Evolutionary conservation across 345 rosid genomes (phyloP).

Genomic region (Salix suchowensis): DNA sequence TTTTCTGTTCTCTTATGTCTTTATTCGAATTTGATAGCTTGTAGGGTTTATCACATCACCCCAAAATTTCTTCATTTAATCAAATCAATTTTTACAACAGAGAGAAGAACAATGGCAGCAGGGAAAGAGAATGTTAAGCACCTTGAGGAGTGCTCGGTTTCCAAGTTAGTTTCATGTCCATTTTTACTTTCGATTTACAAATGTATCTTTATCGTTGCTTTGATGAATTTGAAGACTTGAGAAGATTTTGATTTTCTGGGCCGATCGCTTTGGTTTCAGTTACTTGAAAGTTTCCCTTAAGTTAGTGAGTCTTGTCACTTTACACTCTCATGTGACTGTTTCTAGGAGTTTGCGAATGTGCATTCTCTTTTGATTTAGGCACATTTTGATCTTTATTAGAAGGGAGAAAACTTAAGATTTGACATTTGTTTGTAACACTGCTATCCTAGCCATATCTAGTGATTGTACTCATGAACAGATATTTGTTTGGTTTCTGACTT

Average conservation of each 20-base stretch:
- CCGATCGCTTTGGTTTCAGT: too few species aligned
- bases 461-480: not conserved
- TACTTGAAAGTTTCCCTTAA: not conserved
- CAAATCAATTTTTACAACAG: too few species aligned
- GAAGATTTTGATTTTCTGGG: too few species aligned
- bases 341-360: not conserved
- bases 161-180: slow-evolving; percentile 10
- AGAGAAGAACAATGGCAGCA: not conserved
- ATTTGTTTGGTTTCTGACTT: not conserved
- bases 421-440: not conserved
- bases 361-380: not conserved
- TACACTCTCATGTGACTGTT: not conserved
- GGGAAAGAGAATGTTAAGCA: slow-evolving; percentile 19
- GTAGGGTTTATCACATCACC: slow-evolving; percentile 7
- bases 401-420: not conserved
- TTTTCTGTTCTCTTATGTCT: not conserved
- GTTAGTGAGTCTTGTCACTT: not conserved
- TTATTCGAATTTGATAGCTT: not conserved
- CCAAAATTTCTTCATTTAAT: not conserved
- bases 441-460: not conserved
- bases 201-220: too few species aligned
- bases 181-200: not conserved
- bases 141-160: slow-evolving; percentile 26
- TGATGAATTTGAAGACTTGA: too few species aligned
- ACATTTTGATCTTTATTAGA: not conserved